A percentile compares a stretch with the other conserved stretches of the same genome.
These are phyloP conservation scores for Solanum appendiculatum DNA, from an alignment of 257 asterid species.

Conservation along the genomic window DNA sequence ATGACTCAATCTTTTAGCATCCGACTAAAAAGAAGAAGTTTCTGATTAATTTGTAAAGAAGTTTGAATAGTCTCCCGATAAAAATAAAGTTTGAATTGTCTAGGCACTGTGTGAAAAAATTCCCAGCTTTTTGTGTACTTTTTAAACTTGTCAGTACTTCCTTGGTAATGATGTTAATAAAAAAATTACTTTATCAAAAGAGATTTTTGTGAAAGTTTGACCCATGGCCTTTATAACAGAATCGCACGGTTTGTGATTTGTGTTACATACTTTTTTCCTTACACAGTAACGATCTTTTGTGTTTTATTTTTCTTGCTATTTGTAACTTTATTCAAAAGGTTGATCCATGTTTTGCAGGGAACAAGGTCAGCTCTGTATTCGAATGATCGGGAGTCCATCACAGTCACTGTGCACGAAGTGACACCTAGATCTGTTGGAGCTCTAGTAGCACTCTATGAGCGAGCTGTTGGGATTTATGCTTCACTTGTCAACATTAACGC, in stretches of 20 bases:
- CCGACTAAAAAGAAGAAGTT: not conserved
- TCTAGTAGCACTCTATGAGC: conserved; percentile 84
- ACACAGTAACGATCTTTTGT: not conserved
- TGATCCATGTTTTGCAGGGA: conserved; percentile 41
- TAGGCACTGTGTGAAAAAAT: not conserved
- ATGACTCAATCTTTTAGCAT: not conserved
- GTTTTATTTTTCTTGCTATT: not conserved
- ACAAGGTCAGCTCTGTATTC: conserved; percentile 91
- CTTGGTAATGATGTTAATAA: not conserved
- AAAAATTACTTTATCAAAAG: not conserved
- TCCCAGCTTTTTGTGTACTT: not conserved
- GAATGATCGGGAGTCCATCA: conserved; percentile 84
- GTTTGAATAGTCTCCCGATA: not conserved
- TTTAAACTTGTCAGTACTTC: not conserved
- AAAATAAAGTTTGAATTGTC: not conserved
- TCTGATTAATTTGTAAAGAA: not conserved
- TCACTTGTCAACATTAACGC: conserved; percentile 91
- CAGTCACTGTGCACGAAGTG: conserved; percentile 95
- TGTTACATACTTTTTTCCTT: not conserved
- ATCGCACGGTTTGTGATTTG: not conserved
- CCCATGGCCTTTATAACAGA: not conserved
- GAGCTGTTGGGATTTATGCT: conserved; percentile 97
- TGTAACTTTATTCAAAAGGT: not conserved
- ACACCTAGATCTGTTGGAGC: conserved; percentile 98
- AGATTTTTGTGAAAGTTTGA: not conserved